Conservation (phyloP, 331 rosid genomes). For the Spiraea crenata region DNA sequence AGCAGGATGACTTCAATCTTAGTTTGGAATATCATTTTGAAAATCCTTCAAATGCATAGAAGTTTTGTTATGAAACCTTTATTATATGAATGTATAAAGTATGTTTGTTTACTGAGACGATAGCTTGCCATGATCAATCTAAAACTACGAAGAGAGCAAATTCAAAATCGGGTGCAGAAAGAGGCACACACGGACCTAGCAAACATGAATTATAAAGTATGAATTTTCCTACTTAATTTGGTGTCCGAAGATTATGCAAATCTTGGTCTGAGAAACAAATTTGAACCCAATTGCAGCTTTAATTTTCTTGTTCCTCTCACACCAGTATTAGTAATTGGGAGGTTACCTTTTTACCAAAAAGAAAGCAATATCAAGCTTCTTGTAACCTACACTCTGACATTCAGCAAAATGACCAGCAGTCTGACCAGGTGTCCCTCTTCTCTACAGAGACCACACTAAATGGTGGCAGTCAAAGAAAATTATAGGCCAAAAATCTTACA, state of each 20-base stretch:
- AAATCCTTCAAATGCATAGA: background rate
- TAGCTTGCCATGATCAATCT: no score
- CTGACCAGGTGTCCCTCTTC: background rate
- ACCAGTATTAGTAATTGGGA: slow-evolving; percentile 13
- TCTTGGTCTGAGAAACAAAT: background rate
- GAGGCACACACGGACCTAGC: no score
- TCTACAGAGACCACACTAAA: background rate
- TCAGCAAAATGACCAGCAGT: slow-evolving; percentile 8
- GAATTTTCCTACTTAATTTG: background rate
- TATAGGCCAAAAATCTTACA: no score
- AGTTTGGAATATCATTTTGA: background rate
- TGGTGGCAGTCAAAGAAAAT: no score
- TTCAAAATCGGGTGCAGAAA: no score
- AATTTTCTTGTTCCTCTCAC: background rate
- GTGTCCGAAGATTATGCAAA: background rate
- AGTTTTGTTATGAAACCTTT: no score
- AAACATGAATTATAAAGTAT: background rate
- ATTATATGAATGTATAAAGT: no score
- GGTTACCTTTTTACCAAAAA: background rate
- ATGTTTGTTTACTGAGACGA: no score
- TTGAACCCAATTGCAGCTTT: background rate
- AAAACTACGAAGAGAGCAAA: no score
- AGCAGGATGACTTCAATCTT: background rate
- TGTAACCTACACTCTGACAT: background rate
- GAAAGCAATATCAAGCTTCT: background rate